A percentile compares a stretch with the other conserved stretches of the same genome.
Evolutionary conservation across 768 basidiomycete species (phyloP).

Genomic region (Trametes meyenii): DNA sequence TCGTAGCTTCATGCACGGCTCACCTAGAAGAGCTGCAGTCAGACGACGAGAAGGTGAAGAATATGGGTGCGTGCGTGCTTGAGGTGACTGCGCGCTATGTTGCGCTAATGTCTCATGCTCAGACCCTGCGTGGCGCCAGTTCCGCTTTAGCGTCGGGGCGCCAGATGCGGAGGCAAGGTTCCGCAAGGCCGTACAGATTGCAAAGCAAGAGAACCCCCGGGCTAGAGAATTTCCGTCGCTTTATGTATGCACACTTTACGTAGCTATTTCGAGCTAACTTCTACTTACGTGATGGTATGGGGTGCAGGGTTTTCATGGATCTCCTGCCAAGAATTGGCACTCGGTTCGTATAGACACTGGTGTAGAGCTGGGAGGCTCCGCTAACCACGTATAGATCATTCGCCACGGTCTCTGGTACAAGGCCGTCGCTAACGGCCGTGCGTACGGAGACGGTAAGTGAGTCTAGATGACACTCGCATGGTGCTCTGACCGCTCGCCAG

Average conservation of each 20-base stretch:
- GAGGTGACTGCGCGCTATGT: no score
- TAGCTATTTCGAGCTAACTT: neutral
- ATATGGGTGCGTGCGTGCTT: slow-evolving; percentile 46
- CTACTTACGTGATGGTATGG: neutral
- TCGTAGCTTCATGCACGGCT: slow-evolving; percentile 73
- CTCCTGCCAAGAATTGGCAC: slow-evolving; percentile 68
- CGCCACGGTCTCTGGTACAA: slow-evolving; percentile 73
- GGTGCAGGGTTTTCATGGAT: slow-evolving; percentile 68
- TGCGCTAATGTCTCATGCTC: neutral
- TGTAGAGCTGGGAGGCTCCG: neutral
- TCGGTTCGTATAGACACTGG: slow-evolving; percentile 44
- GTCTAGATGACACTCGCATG: neutral
- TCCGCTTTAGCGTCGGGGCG: slow-evolving; percentile 69
- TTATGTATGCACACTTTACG: slow-evolving; percentile 27
- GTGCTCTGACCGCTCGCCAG: slow-evolving; percentile 35
- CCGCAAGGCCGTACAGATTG: slow-evolving; percentile 44
- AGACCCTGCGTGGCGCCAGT: slow-evolving; percentile 61
- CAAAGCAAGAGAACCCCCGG: slow-evolving; percentile 42
- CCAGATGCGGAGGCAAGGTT: slow-evolving; percentile 75
- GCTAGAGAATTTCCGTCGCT: slow-evolving; percentile 46
- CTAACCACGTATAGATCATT: slow-evolving; percentile 51
- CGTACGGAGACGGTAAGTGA: slow-evolving; percentile 59
- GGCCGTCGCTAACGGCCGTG: slow-evolving; percentile 56
- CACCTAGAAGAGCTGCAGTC: slow-evolving; percentile 65
- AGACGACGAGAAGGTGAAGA: slow-evolving; percentile 55